Conservation (phyloP, 805 yeast species). For the Candida insectorum region DNA sequence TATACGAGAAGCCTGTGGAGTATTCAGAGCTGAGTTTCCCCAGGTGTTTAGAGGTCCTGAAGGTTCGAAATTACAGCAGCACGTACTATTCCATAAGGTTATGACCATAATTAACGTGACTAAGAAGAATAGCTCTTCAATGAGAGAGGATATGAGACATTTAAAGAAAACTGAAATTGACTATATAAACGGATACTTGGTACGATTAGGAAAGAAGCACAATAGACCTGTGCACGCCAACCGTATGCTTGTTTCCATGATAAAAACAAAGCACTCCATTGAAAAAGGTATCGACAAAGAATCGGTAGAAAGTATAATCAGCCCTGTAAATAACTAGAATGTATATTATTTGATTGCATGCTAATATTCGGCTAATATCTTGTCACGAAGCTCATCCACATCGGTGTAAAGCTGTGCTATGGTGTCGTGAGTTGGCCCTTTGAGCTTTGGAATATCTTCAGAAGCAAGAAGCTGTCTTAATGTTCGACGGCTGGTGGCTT, state of each 20-base stretch:
- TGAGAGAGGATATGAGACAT: slow-evolving; percentile 62
- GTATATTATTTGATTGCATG: too few relatives aligned
- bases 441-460: too few relatives aligned
- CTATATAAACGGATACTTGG: slow-evolving; percentile 80
- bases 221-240: slow-evolving; percentile 47
- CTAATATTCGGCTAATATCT: too few relatives aligned
- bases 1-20: slow-evolving; percentile 43
- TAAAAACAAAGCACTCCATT: slow-evolving; percentile 35
- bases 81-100: slow-evolving; percentile 31
- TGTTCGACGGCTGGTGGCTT: too few relatives aligned
- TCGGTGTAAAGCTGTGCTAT: too few relatives aligned
- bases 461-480: too few relatives aligned
- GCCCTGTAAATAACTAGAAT: too few relatives aligned
- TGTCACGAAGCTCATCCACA: too few relatives aligned
- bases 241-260: slow-evolving; percentile 41
- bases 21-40: slow-evolving; percentile 32
- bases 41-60: slow-evolving; percentile 25
- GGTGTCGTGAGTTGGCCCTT: too few relatives aligned
- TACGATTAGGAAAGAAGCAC: slow-evolving; percentile 47
- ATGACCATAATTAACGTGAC: slow-evolving; percentile 33
- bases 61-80: too few relatives aligned
- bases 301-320: not conserved
- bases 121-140: slow-evolving; percentile 60
- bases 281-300: slow-evolving; percentile 12
- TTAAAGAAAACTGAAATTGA: slow-evolving; percentile 71